Percentiles rank a stretch among this genome's conserved stretches.
phyloP scores from a whole-genome alignment of 768 basidiomycete genomes.

The Lepiota subincarnata region DNA sequence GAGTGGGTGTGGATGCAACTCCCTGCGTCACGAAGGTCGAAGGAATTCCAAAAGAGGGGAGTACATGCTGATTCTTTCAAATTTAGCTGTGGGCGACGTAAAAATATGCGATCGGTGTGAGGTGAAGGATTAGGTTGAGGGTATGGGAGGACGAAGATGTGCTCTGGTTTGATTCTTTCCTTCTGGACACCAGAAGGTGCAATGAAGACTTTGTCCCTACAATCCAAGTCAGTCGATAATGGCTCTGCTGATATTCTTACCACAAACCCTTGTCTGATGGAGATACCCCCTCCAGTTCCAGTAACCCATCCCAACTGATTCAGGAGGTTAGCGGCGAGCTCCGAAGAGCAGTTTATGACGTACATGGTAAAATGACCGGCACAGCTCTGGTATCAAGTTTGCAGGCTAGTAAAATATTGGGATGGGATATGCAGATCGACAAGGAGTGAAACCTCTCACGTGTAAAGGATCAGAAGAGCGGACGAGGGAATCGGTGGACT shows the following conservation, averaged over 20 bases:
- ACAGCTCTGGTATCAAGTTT: slow-evolving; percentile 87
- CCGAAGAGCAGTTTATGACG: slow-evolving; percentile 3
- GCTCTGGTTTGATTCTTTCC: slow-evolving; percentile 75
- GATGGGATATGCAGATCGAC: background rate
- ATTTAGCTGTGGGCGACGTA: slow-evolving; percentile 65
- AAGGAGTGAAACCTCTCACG: slow-evolving; percentile 34
- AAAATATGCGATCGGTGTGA: slow-evolving; percentile 68
- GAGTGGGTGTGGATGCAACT: slow-evolving; percentile 92
- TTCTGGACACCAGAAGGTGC: slow-evolving; percentile 91
- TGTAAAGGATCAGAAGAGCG: slow-evolving; percentile 59
- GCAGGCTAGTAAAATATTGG: slow-evolving; percentile 58
- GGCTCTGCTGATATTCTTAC: background rate
- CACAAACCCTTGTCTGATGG: slow-evolving; percentile 63
- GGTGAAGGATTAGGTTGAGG: slow-evolving; percentile 59
- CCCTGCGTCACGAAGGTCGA: slow-evolving; percentile 70
- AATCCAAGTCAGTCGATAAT: background rate
- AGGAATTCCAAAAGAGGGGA: slow-evolving; percentile 91
- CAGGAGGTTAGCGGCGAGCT: slow-evolving; percentile 5
- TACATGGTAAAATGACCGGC: slow-evolving; percentile 72
- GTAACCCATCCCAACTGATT: slow-evolving; percentile 84
- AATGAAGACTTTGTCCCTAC: slow-evolving; percentile 75
- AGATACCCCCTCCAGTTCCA: slow-evolving; percentile 81
- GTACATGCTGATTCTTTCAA: slow-evolving; percentile 88
- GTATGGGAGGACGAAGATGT: slow-evolving; percentile 86
- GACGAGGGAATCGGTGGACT: slow-evolving; percentile 46